Percentiles rank a stretch among this genome's conserved stretches.
phyloP scores from a whole-genome alignment of 306 rosid genomes.

The Alnus rubra region DNA sequence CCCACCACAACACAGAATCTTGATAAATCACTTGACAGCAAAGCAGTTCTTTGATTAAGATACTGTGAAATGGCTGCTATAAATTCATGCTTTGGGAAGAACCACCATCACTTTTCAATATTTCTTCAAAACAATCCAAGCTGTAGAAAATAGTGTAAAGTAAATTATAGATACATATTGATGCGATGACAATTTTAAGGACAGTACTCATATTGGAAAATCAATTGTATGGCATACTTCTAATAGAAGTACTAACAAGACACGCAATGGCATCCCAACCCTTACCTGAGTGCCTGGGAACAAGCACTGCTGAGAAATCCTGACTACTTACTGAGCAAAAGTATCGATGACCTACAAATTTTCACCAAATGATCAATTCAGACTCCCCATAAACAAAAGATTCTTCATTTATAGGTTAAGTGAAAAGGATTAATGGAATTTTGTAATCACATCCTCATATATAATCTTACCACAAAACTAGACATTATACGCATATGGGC shows the following conservation, averaged over 20 bases:
- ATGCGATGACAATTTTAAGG: slow-evolving; percentile 9
- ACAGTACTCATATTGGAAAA: not conserved
- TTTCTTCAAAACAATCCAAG: slow-evolving; percentile 81
- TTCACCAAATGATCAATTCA: slow-evolving; percentile 28
- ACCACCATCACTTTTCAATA: slow-evolving; percentile 56
- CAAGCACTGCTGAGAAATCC: slow-evolving; percentile 86
- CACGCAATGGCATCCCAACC: slow-evolving; percentile 12
- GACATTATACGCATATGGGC: not conserved
- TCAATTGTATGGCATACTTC: slow-evolving; percentile 4
- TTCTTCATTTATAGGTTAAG: not conserved
- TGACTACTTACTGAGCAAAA: slow-evolving; percentile 68
- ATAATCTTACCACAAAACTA: not conserved
- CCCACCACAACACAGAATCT: slow-evolving; percentile 76
- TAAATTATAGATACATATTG: not conserved
- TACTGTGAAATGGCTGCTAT: slow-evolving; percentile 62
- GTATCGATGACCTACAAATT: slow-evolving; percentile 71
- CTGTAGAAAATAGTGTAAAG: slow-evolving; percentile 40
- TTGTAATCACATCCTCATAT: not conserved
- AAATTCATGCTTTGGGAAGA: slow-evolving; percentile 63
- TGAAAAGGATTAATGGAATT: not conserved
- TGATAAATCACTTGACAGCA: slow-evolving; percentile 68
- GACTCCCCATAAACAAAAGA: slow-evolving; percentile 21
- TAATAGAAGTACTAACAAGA: slow-evolving; percentile 13
- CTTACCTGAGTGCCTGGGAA: slow-evolving; percentile 87
- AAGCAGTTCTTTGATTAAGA: slow-evolving; percentile 62